Conservation (phyloP, 225 moss, liverwort and hornwort species). For the Ulota crispa region DNA sequence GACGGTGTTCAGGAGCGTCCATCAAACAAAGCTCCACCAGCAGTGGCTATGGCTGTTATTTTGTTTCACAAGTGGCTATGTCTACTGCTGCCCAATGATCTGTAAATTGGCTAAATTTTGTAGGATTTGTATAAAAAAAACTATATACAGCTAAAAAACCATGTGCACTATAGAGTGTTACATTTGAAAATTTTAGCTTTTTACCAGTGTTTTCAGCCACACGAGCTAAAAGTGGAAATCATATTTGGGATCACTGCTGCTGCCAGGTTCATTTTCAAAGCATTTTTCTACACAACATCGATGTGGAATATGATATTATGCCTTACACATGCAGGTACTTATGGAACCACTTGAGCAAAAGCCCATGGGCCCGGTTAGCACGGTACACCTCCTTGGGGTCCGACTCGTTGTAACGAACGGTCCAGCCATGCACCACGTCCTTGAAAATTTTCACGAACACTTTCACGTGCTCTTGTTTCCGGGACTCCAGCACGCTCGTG, state of each 20-base stretch:
- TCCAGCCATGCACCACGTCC: slow-evolving; percentile 45
- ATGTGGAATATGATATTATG: background rate
- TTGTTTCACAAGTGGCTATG: background rate
- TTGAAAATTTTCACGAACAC: slow-evolving; percentile 39
- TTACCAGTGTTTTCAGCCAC: too few relatives aligned
- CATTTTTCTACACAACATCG: background rate
- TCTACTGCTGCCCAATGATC: background rate
- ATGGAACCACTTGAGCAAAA: slow-evolving; percentile 46
- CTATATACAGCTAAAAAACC: too few relatives aligned
- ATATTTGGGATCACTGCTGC: too few relatives aligned
- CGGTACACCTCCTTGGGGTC: slow-evolving; percentile 18
- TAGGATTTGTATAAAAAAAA: too few relatives aligned
- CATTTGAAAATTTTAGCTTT: too few relatives aligned
- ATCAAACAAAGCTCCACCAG: background rate
- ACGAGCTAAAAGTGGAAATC: too few relatives aligned
- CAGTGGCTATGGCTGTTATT: background rate
- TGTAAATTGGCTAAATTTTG: too few relatives aligned
- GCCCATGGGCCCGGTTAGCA: slow-evolving; percentile 49
- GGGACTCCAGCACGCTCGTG: background rate
- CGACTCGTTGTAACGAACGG: slow-evolving; percentile 42
- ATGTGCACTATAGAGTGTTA: too few relatives aligned
- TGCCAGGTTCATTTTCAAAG: background rate
- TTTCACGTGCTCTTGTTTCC: slow-evolving; percentile 9
- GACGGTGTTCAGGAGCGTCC: background rate
- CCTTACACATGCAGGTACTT: background rate